Evolutionary conservation across 495 filamentous ascomycete genomes (phyloP), one percentile per base, ranked within the genome.

Genomic region (Penicillium ochrochloron): DNA sequence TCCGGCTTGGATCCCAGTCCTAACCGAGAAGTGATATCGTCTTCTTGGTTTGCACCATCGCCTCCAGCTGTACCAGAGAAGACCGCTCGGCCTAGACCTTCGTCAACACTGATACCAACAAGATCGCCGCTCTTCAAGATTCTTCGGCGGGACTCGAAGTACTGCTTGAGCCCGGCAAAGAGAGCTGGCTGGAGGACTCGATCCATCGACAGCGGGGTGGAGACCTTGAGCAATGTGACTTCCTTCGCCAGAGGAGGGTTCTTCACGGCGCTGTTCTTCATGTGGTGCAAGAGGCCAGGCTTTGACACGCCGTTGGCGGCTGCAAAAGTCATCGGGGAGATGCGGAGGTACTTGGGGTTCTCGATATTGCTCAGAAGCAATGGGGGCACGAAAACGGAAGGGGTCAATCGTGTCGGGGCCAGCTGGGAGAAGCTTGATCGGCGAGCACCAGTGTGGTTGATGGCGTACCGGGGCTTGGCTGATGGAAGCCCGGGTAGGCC

Each of bases 241-340:
- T 98, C 94, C 64, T 92, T 92, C 17, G 95, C 96, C 60, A 90
- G 83, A 2, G 93, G 96, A 0, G 96, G 95, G 42, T 81, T 86
- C n/a, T 83, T 83, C 19, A 63, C 65, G 2, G 88, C 78, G 31
- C 75, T 79, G 56, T 82, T 79, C 60, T 87, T 83, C 67, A 81
- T 77, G 29, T 76, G 74, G 21, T 76, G 76, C 46, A 80, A 62
- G 23, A 73, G 66, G 12, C 77, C 76, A 17, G 77, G 57, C 54
- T 80, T 81, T 1, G 77, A 53, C 0, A 69, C 52, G 9, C 66
- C 69, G 59, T 68, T 75, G 25, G 76, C 72, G 2, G 77, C 48
- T 2, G 77, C 66, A 61, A 85, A 81, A 64, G 79, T 82, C 66
- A 93, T 81, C 7, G 86, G 84, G 14, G 90, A 88, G 27, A 95